Percentiles rank a stretch among this genome's conserved stretches.
Evolutionary conservation across 1,139 yeast genomes (phyloP).

Genomic region (Saccharomyces pastorianus): DNA sequence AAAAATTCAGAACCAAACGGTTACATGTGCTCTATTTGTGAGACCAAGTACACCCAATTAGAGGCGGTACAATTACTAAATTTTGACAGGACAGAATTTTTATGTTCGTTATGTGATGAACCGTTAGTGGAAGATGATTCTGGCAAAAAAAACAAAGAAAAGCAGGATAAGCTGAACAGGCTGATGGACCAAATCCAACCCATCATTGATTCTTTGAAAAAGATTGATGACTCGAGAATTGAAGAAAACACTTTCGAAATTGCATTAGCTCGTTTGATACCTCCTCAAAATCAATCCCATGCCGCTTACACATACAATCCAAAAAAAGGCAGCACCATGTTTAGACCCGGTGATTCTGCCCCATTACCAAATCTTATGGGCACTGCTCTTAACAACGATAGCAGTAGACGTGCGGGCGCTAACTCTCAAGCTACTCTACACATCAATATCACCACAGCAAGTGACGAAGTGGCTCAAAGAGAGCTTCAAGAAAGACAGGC

Average conservation of each 20-base stretch:
- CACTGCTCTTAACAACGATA: slow-evolving; percentile 31
- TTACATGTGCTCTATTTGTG: slow-evolving; percentile 81
- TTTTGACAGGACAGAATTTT: slow-evolving; percentile 70
- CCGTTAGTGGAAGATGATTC: slow-evolving; percentile 79
- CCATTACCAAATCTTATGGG: slow-evolving; percentile 24
- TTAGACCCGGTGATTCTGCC: slow-evolving; percentile 32
- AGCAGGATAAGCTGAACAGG: slow-evolving; percentile 74
- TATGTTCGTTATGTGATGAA: slow-evolving; percentile 79
- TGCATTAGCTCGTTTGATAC: slow-evolving; percentile 69
- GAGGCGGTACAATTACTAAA: slow-evolving; percentile 81
- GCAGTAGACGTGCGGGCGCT: slow-evolving; percentile 35
- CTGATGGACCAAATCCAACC: slow-evolving; percentile 89
- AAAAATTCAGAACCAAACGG: slow-evolving; percentile 89
- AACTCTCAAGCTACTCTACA: slow-evolving; percentile 60
- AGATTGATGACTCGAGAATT: slow-evolving; percentile 74
- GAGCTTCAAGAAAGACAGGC: slow-evolving; percentile 61
- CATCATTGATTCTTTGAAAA: slow-evolving; percentile 70
- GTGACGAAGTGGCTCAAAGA: slow-evolving; percentile 67
- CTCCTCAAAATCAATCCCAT: slow-evolving; percentile 65
- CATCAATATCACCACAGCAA: slow-evolving; percentile 79
- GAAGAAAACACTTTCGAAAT: slow-evolving; percentile 85
- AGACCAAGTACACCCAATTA: slow-evolving; percentile 68
- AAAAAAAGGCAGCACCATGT: slow-evolving; percentile 36
- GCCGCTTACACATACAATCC: slow-evolving; percentile 54
- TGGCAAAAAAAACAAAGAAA: slow-evolving; percentile 69